A percentile compares a stretch with the other conserved stretches of the same genome.
These are phyloP conservation scores for Penicillium sp. DNA, from an alignment of 2,329 filamentous ascomycete genomes.

Conservation along the genomic window DNA sequence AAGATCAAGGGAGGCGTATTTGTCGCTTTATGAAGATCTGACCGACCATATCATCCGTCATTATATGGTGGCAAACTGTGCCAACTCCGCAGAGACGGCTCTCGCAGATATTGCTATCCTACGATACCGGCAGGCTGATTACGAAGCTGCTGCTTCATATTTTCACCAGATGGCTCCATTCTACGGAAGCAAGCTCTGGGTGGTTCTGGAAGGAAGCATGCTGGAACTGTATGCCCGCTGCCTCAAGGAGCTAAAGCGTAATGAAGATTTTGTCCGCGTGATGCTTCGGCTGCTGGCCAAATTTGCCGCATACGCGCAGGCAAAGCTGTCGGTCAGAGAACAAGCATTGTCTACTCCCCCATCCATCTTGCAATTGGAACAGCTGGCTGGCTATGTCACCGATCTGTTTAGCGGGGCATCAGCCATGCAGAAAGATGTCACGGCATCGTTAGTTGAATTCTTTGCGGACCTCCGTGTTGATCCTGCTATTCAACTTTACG, in stretches of 20 bases:
- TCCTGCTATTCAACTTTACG: slow-evolving; percentile 71
- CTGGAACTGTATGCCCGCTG: slow-evolving; percentile 85
- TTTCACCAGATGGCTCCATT: slow-evolving; percentile 80
- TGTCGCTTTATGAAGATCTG: slow-evolving; percentile 73
- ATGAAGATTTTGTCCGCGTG: slow-evolving; percentile 79
- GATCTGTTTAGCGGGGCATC: slow-evolving; percentile 56
- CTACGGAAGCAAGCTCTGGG: slow-evolving; percentile 81
- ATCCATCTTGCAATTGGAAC: slow-evolving; percentile 38
- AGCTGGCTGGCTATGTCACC: slow-evolving; percentile 45
- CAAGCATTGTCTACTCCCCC: slow-evolving; percentile 41
- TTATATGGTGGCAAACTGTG: slow-evolving; percentile 78
- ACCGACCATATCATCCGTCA: slow-evolving; percentile 84
- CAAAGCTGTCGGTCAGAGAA: slow-evolving; percentile 38
- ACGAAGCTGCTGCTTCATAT: slow-evolving; percentile 72
- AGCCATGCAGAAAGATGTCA: slow-evolving; percentile 65
- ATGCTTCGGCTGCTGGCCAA: slow-evolving; percentile 68
- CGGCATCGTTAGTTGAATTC: slow-evolving; percentile 72
- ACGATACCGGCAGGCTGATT: slow-evolving; percentile 78
- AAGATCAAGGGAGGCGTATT: slow-evolving; percentile 68
- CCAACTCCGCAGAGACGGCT: slow-evolving; percentile 75
- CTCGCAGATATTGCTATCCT: slow-evolving; percentile 86
- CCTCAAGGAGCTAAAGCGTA: slow-evolving; percentile 74
- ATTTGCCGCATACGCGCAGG: slow-evolving; percentile 44
- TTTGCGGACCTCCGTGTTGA: slow-evolving; percentile 74
- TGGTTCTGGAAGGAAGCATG: slow-evolving; percentile 78